Conservation (phyloP, 441 rosid genomes). For the Biscutella auriculata region DNA sequence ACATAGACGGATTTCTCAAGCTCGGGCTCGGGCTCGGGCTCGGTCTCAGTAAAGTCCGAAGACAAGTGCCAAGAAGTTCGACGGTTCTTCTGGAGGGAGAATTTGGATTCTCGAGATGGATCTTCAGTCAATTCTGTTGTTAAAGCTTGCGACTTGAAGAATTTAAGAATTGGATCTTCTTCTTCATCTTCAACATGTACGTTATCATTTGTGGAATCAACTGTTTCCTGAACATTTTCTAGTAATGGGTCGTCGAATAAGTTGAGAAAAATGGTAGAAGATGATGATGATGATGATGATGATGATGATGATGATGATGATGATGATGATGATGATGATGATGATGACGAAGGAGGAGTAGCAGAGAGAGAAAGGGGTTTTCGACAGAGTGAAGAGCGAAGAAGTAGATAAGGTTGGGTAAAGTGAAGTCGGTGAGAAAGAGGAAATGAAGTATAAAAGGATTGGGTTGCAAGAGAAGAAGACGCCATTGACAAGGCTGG, state of each 20-base stretch:
- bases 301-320: too few species aligned
- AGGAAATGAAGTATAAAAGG: neutral
- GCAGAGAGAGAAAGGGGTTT: slow-evolving; percentile 15
- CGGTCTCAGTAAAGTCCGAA: slow-evolving; percentile 16
- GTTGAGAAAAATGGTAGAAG: slow-evolving; percentile 44
- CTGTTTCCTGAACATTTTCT: neutral
- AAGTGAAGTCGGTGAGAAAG: neutral
- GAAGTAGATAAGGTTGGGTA: slow-evolving; percentile 21
- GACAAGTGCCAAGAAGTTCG: slow-evolving; percentile 62
- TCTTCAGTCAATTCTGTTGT: slow-evolving; percentile 19
- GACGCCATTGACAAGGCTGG: slow-evolving; percentile 18
- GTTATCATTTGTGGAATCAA: neutral
- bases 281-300: slow-evolving; percentile 21
- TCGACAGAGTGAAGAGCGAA: slow-evolving; percentile 14
- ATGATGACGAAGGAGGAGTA: slow-evolving; percentile 14
- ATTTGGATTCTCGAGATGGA: slow-evolving; percentile 37
- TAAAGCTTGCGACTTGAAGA: slow-evolving; percentile 50
- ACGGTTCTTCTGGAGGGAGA: slow-evolving; percentile 54
- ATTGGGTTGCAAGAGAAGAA: slow-evolving; percentile 14
- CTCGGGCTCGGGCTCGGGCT: slow-evolving; percentile 5
- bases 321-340: too few species aligned
- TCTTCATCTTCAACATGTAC: slow-evolving; percentile 4
- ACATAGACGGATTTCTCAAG: neutral
- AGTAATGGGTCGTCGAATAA: slow-evolving; percentile 30
- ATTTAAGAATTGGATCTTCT: slow-evolving; percentile 43